Percentiles rank a stretch among this genome's conserved stretches.
These are phyloP conservation scores for Closterium sp. DNA, from an alignment of 139 green algal species.

Conservation along the genomic window DNA sequence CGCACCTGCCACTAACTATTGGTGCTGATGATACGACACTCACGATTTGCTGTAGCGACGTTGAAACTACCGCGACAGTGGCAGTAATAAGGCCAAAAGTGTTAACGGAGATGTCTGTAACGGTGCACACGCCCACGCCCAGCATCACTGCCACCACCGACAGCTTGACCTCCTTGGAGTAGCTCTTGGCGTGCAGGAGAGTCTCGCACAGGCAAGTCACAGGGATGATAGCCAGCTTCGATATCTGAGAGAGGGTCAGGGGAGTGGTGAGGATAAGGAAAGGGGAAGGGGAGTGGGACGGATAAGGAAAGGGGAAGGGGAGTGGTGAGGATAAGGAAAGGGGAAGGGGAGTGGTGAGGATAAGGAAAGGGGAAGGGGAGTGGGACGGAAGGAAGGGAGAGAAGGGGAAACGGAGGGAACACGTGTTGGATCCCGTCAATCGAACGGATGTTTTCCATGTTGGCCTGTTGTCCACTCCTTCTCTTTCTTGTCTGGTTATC, in stretches of 20 bases:
- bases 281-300: neutral
- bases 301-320: neutral
- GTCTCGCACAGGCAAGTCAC: conserved; percentile 80
- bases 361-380: neutral
- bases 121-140: conserved; percentile 23
- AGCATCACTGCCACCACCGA: conserved; percentile 62
- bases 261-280: neutral
- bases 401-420: too few relatives aligned
- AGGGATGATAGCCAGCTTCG: conserved; percentile 91
- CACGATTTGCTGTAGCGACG: conserved; percentile 87
- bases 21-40: too few relatives aligned
- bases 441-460: too few relatives aligned
- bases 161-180: conserved; percentile 66
- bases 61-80: conserved; percentile 72
- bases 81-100: conserved; percentile 69
- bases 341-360: neutral
- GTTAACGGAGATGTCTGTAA: conserved; percentile 19
- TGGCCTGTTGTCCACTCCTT: too few relatives aligned
- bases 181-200: conserved; percentile 59
- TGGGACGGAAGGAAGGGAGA: neutral
- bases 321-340: neutral
- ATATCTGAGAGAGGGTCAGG: conserved; percentile 57
- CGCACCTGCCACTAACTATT: neutral
- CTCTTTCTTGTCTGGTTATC: too few relatives aligned
- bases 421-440: too few relatives aligned